Evolutionary conservation across 495 filamentous ascomycete genomes (phyloP).

Genomic region (Talaromyces trachyspermus): DNA sequence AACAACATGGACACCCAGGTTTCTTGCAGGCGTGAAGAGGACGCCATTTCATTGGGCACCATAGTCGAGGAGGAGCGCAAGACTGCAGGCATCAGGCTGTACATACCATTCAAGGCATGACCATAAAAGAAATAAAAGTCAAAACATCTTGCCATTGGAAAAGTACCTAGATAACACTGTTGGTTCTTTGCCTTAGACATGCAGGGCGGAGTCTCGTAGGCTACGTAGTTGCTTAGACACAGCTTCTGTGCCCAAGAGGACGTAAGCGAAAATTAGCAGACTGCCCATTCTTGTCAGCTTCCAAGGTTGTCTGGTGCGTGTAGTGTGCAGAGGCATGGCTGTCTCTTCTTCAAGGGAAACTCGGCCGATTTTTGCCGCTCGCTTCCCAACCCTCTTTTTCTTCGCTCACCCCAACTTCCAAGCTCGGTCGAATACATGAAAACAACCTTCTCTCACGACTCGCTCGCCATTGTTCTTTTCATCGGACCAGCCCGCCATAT

Average conservation of each 20-base stretch:
- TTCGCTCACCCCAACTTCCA: too few species aligned
- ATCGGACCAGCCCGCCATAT: too few species aligned
- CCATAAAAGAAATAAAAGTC: background rate
- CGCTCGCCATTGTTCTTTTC: too few species aligned
- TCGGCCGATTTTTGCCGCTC: constrained; percentile 6
- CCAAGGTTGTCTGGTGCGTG: too few species aligned
- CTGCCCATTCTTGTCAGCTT: background rate
- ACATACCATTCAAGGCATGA: constrained; percentile 1
- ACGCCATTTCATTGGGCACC: background rate
- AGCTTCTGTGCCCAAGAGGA: too few species aligned
- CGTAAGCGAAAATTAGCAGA: background rate
- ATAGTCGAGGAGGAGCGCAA: background rate
- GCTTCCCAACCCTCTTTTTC: background rate
- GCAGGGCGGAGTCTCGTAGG: too few species aligned
- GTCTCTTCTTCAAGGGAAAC: constrained; percentile 1
- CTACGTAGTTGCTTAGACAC: too few species aligned
- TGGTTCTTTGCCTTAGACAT: too few species aligned
- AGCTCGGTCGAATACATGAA: too few species aligned
- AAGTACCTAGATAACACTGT: too few species aligned
- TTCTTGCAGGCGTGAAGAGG: constrained; percentile 1
- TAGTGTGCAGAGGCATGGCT: background rate
- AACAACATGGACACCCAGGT: background rate
- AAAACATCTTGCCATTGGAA: background rate
- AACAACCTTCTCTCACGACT: too few species aligned
- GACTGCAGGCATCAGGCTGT: constrained; percentile 1